Evolutionary conservation across 2,329 filamentous ascomycete genomes (phyloP), one percentile per base, ranked within the genome.

Genomic region (Hirsutella thompsonii): DNA sequence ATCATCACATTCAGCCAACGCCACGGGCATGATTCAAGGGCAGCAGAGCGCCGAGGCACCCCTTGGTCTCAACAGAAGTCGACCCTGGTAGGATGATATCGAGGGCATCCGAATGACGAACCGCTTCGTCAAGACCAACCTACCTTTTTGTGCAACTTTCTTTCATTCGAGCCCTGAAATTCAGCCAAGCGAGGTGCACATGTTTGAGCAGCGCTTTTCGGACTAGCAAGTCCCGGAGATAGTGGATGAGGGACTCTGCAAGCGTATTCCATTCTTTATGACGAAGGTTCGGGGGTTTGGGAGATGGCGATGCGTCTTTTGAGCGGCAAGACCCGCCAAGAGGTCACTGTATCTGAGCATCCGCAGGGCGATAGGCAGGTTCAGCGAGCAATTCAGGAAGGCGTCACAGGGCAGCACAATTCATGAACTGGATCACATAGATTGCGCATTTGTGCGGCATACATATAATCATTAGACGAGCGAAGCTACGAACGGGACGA

Each of bases 381-480:
- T 40, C 19, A 36, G 21, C n/a, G 32, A 16, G 37, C 18, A 16
- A 34, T 32, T 19, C 13, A 30, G 36, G 38, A 37, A 33, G 43
- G 38, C 44, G 41, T 36, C 40, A 34, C 10, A 19, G 23, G 32
- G 38, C 18, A 5, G 8, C 6, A 9, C 34, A 11, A 16, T 8
- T 34, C 20, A 36, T 16, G 38, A 16, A 40, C 9, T 14, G 34
- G 29, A 42, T 23, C n/a, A 37, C 36, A 45, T 45, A 43, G 41
- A 43, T 40, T 42, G 45, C 38, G 35, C 36, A 38, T n/a, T 37
- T 39, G 42, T 46, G 40, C 36, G 36, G 39, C 20, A 41, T 35
- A 23, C 20, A 41, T 35, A 23, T 42, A 33, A 28, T 30, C 29
- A 37, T 32, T 36, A 36, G 34, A 35, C 32, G 39, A 34, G 33